Evolutionary conservation across 2,329 filamentous ascomycete species (phyloP).

Genomic region (Colletotrichum orchidophilum): DNA sequence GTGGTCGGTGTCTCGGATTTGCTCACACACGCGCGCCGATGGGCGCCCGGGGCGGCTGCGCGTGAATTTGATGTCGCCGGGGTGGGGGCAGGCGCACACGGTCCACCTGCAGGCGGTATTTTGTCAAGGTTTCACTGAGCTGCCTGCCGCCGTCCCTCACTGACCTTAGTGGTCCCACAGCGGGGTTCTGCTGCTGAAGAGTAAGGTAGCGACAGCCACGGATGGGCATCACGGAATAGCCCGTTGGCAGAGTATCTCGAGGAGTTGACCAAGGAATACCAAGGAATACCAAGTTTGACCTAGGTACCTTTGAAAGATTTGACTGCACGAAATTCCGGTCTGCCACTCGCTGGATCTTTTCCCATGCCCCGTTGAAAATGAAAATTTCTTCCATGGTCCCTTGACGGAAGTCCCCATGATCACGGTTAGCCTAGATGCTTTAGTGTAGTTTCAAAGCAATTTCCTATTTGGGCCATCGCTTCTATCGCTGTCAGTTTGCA

Average conservation of each 20-base stretch:
- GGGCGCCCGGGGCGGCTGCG: constrained; percentile 1
- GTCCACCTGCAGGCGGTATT: not conserved
- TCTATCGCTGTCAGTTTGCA: not conserved
- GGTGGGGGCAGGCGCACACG: not conserved
- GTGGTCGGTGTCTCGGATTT: not conserved
- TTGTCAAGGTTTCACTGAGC: constrained; percentile 10
- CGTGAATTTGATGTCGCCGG: constrained; percentile 4
- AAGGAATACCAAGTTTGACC: not conserved
- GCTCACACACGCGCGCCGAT: not conserved
- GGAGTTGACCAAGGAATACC: not conserved
- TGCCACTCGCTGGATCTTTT: not conserved
- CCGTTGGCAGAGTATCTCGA: not conserved
- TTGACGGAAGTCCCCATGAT: not conserved
- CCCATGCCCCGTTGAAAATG: not conserved
- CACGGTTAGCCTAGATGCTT: not conserved
- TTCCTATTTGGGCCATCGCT: not conserved
- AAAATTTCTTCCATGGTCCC: too few relatives aligned
- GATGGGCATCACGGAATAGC: not conserved
- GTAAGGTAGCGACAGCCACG: not conserved
- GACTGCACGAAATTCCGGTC: not conserved
- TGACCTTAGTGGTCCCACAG: constrained; percentile 8
- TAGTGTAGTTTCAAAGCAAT: not conserved
- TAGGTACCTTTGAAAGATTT: not conserved
- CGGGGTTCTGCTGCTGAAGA: not conserved
- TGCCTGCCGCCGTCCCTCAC: not conserved